phyloP scores from a whole-genome alignment of 139 green algal species.

The Monoraphidium neglectum region DNA sequence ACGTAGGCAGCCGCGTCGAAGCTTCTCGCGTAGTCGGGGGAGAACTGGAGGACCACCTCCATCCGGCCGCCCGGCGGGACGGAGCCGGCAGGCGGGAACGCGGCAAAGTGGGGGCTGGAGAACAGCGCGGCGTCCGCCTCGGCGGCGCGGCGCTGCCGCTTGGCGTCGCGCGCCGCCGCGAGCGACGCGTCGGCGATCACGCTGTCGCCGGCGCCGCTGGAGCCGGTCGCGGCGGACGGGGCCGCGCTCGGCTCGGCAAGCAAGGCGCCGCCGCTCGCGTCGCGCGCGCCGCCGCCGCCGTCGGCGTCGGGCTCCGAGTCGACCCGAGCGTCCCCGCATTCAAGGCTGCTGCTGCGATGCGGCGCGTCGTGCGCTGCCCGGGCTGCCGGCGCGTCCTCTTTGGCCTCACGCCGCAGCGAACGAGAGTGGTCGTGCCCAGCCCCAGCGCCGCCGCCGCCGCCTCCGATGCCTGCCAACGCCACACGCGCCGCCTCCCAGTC shows the following conservation, averaged over 20 bases:
- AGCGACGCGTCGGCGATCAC: conserved; percentile 7
- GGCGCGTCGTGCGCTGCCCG: too few species aligned
- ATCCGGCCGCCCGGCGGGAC: conserved; percentile 63
- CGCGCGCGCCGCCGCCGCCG: too few species aligned
- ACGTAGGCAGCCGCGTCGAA: conserved; percentile 60
- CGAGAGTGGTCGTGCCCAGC: too few species aligned
- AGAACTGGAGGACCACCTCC: conserved; percentile 75
- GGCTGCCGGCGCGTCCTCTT: too few species aligned
- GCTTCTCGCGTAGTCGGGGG: conserved; percentile 53
- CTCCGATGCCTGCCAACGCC: background rate
- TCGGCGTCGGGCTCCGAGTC: too few species aligned
- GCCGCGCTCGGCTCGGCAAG: too few species aligned
- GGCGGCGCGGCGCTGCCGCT: conserved; percentile 1
- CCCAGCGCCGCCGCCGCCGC: too few species aligned
- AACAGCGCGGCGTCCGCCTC: conserved; percentile 49
- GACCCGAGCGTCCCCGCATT: too few species aligned
- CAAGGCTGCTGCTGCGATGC: too few species aligned
- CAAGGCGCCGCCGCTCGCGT: too few species aligned
- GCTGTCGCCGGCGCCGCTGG: background rate
- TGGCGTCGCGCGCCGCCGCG: conserved; percentile 1
- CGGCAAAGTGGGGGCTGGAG: conserved; percentile 39
- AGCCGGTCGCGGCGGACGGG: too few species aligned
- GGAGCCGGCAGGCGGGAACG: conserved; percentile 55
- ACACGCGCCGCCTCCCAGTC: conserved; percentile 48
- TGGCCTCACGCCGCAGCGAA: too few species aligned